Evolutionary conservation across 768 basidiomycete genomes (phyloP).

Genomic region (Suillus weaverae): DNA sequence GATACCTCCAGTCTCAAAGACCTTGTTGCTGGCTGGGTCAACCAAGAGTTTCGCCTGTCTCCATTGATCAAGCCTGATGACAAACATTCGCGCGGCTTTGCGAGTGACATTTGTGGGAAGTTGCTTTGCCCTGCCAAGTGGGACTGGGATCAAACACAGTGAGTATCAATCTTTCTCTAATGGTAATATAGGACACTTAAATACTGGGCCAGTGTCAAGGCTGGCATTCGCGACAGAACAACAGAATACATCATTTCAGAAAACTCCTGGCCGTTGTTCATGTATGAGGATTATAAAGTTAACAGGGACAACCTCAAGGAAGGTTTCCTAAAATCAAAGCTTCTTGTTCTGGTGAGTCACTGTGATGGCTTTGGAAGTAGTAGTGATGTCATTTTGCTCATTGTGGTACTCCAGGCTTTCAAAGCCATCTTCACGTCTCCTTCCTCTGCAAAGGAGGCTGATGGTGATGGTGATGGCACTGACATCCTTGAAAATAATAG

Average conservation of each 20-base stretch:
- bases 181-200: neutral
- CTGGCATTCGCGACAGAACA: conserved; percentile 9
- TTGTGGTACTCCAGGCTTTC: conserved; percentile 7
- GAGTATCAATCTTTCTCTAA: too few species aligned
- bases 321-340: neutral
- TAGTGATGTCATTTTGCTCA: too few species aligned
- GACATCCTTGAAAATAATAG: neutral
- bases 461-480: neutral
- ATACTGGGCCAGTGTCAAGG: neutral
- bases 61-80: neutral
- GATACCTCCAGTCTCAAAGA: neutral
- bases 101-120: neutral
- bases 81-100: neutral
- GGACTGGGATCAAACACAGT: neutral
- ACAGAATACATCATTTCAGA: conserved; percentile 11
- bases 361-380: neutral
- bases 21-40: neutral
- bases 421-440: conserved; percentile 17
- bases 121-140: conserved; percentile 1
- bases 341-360: neutral
- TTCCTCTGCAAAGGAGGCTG: conserved; percentile 8
- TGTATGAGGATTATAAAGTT: neutral
- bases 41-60: too few species aligned
- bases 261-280: conserved; percentile 10
- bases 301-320: accelerated